A percentile compares a stretch with the other conserved stretches of the same genome.
Evolutionary conservation across 108 stramenopile genomes (phyloP).

Genomic region (Nitzschia putrida): DNA sequence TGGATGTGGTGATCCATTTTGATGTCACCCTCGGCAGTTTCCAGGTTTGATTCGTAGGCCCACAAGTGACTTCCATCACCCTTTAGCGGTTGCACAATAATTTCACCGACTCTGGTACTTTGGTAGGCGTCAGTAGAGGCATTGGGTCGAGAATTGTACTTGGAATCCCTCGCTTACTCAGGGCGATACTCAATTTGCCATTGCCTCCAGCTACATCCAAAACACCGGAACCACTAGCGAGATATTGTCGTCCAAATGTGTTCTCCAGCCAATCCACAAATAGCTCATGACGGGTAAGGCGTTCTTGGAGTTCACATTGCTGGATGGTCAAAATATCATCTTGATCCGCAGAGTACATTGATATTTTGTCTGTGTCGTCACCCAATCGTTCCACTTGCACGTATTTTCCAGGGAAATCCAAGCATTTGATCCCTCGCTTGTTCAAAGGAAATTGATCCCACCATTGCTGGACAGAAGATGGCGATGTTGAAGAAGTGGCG

Average conservation of each 20-base stretch:
- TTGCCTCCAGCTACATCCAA: constrained; percentile 88
- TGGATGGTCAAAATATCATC: constrained; percentile 23
- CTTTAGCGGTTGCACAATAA: constrained; percentile 46
- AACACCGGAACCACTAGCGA: constrained; percentile 34
- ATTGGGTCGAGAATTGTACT: constrained; percentile 67
- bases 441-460: not conserved
- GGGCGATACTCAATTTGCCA: constrained; percentile 63
- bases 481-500: not conserved
- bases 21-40: not conserved
- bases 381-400: not conserved
- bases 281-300: constrained; percentile 41
- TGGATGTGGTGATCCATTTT: not conserved
- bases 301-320: constrained; percentile 16
- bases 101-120: not conserved
- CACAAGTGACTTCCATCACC: constrained; percentile 37
- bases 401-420: constrained; percentile 14
- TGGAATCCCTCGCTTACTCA: constrained; percentile 51
- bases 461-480: not conserved
- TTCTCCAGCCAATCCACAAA: constrained; percentile 56
- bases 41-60: not conserved
- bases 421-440: constrained; percentile 16
- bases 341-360: not conserved
- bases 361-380: not conserved
- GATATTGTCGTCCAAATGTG: constrained; percentile 36
- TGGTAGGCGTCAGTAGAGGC: constrained; percentile 28